Conservation (phyloP, 306 rosid genomes). For the Echinosophora koreensis region DNA sequence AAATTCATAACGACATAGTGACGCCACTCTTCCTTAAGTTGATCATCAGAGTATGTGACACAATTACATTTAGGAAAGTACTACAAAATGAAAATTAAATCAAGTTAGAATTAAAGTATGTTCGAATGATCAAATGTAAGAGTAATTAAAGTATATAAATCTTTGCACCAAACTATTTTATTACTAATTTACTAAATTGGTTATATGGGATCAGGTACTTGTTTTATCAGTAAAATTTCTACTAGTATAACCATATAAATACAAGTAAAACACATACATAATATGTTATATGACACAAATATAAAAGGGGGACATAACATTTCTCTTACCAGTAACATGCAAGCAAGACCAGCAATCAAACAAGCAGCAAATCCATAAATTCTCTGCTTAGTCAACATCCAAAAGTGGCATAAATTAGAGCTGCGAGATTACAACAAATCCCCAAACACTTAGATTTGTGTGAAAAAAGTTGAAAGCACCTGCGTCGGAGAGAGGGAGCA, state of each 20-base stretch:
- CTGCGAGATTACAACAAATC: slow-evolving; percentile 17
- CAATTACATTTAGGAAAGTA: no score
- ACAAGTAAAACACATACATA: slow-evolving; percentile 18
- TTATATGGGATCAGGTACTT: slow-evolving; percentile 6
- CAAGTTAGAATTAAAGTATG: no score
- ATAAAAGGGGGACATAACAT: slow-evolving; percentile 4
- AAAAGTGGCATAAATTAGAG: slow-evolving; percentile 37
- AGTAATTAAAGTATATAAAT: no score
- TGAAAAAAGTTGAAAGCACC: slow-evolving; percentile 56
- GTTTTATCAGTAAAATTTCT: not conserved
- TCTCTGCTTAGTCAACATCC: slow-evolving; percentile 73
- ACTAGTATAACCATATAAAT: not conserved
- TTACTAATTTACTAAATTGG: slow-evolving; percentile 6
- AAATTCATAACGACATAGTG: no score
- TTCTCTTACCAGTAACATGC: slow-evolving; percentile 83
- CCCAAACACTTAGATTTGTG: slow-evolving; percentile 14
- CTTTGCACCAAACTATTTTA: slow-evolving; percentile 4
- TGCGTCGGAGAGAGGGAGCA: slow-evolving; percentile 75
- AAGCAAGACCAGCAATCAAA: slow-evolving; percentile 71
- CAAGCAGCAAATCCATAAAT: slow-evolving; percentile 82
- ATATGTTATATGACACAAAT: no score
- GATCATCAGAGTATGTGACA: no score
- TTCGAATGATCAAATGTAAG: no score
- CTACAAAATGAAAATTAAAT: no score
- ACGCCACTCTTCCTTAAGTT: no score